A percentile compares a stretch with the other conserved stretches of the same genome.
phyloP scores from a whole-genome alignment of 768 basidiomycete species.

The Boletus tylopilopsis region DNA sequence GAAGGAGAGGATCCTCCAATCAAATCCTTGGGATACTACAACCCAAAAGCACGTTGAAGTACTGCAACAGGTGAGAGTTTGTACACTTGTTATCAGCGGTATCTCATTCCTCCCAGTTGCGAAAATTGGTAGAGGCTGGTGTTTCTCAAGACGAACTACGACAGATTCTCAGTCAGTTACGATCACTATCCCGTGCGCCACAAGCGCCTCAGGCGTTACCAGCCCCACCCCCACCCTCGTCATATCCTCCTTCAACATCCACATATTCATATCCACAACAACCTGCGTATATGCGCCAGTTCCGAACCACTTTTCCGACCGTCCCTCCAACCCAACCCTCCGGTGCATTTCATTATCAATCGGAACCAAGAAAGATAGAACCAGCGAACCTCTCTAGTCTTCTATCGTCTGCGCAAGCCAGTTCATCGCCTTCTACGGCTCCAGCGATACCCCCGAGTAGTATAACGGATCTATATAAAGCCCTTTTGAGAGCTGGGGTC shows the following conservation, averaged over 20 bases:
- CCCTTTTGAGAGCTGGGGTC: conserved; percentile 77
- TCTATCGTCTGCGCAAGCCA: conserved; percentile 23
- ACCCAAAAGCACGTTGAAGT: conserved; percentile 73
- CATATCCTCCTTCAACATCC: conserved; percentile 22
- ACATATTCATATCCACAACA: conserved; percentile 31
- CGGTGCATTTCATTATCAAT: conserved; percentile 25
- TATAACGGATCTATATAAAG: conserved; percentile 59
- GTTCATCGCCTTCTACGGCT: conserved; percentile 22
- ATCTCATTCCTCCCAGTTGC: conserved; percentile 42
- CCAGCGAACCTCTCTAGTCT: conserved; percentile 29
- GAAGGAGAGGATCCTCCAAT: conserved; percentile 69
- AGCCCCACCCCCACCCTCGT: conserved; percentile 26
- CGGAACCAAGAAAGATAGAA: conserved; percentile 28
- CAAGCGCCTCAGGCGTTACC: conserved; percentile 32
- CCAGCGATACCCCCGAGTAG: conserved; percentile 29
- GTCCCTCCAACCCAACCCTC: conserved; percentile 32
- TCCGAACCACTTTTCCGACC: conserved; percentile 30
- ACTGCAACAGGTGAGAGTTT: conserved; percentile 67
- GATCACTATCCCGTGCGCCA: conserved; percentile 49
- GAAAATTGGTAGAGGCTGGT: conserved; percentile 69
- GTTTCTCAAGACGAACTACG: conserved; percentile 77
- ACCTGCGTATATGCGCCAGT: conserved; percentile 26
- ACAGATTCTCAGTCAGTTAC: conserved; percentile 71
- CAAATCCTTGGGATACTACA: conserved; percentile 67
- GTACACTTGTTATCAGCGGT: neutral